A percentile compares a stretch with the other conserved stretches of the same genome.
These are phyloP conservation scores for Phtheirospermum japonicum DNA, from an alignment of 257 asterid genomes.

Conservation along the genomic window DNA sequence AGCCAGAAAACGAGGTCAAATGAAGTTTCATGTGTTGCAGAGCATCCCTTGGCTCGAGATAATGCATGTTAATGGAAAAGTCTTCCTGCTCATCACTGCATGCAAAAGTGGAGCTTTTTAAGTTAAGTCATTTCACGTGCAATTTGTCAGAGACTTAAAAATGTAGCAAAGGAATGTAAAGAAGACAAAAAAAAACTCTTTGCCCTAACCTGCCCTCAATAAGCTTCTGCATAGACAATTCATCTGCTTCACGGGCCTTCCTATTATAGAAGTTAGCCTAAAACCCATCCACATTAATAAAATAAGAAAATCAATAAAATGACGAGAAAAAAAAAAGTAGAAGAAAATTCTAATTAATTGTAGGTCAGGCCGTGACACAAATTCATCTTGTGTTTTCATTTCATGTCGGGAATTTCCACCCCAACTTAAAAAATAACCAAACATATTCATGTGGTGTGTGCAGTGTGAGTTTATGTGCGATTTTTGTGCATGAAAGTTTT, in stretches of 20 bases:
- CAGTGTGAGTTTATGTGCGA: not conserved
- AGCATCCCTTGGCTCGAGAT: slow-evolving; percentile 63
- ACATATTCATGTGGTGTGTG: not conserved
- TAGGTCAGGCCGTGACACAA: not conserved
- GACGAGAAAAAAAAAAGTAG: not conserved
- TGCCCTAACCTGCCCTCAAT: slow-evolving; percentile 46
- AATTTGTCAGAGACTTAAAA: slow-evolving; percentile 18
- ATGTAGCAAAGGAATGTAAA: slow-evolving; percentile 11
- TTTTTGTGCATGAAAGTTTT: not conserved
- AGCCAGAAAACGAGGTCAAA: slow-evolving; percentile 45
- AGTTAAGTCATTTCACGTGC: slow-evolving; percentile 12
- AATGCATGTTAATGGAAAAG: slow-evolving; percentile 38
- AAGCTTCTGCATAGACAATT: slow-evolving; percentile 55
- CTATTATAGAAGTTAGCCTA: slow-evolving; percentile 64
- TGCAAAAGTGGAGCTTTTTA: slow-evolving; percentile 6
- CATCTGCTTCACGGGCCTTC: slow-evolving; percentile 79
- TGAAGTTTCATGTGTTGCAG: slow-evolving; percentile 46
- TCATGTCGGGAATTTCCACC: not conserved
- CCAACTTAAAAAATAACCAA: not conserved
- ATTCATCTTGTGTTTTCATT: not conserved
- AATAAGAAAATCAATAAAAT: slow-evolving; percentile 19
- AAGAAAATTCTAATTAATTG: not conserved
- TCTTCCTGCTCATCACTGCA: slow-evolving; percentile 62
- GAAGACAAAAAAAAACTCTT: slow-evolving; percentile 13
- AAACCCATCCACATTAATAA: slow-evolving; percentile 16